phyloP scores from a whole-genome alignment of 2,329 filamentous ascomycete species.

The Scedosporium dehoogii region DNA sequence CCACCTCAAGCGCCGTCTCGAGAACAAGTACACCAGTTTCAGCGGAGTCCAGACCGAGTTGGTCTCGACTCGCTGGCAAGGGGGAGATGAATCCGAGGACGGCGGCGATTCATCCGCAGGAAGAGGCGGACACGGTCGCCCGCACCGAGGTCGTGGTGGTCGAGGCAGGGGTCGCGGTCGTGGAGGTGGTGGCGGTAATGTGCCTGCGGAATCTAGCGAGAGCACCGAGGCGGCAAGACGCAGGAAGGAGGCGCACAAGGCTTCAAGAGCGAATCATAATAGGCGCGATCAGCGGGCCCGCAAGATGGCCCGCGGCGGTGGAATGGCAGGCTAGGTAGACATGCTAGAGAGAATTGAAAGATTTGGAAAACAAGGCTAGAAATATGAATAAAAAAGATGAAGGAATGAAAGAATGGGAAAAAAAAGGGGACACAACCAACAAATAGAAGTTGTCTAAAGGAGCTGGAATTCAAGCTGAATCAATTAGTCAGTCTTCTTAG shows the following conservation, averaged over 20 bases:
- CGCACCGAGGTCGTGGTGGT: conserved; percentile 36
- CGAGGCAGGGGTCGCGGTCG: conserved; percentile 38
- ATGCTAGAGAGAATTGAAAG: background rate
- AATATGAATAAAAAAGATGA: background rate
- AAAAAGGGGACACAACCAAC: too few species aligned
- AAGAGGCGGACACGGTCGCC: conserved; percentile 29
- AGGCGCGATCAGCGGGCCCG: conserved; percentile 59
- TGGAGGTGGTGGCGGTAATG: conserved; percentile 46
- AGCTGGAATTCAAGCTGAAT: too few species aligned
- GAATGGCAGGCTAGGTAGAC: conserved; percentile 21
- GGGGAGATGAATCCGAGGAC: conserved; percentile 19
- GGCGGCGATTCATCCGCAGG: conserved; percentile 25
- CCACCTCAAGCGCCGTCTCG: conserved; percentile 56
- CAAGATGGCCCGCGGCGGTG: conserved; percentile 49
- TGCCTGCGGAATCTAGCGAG: conserved; percentile 56
- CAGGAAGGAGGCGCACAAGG: conserved; percentile 74
- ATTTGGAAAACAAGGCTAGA: background rate
- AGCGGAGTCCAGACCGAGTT: conserved; percentile 57
- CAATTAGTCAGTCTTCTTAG: too few species aligned
- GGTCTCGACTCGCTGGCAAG: conserved; percentile 52
- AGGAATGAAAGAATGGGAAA: too few species aligned
- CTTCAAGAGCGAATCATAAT: conserved; percentile 77
- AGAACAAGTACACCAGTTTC: conserved; percentile 59
- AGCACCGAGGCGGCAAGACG: conserved; percentile 62
- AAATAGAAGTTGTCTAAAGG: too few species aligned